Percentiles rank a stretch among this genome's conserved stretches.
Evolutionary conservation across 371 early-diverging fungal genomes (phyloP).

Genomic region (Conidiobolus incongruus): DNA sequence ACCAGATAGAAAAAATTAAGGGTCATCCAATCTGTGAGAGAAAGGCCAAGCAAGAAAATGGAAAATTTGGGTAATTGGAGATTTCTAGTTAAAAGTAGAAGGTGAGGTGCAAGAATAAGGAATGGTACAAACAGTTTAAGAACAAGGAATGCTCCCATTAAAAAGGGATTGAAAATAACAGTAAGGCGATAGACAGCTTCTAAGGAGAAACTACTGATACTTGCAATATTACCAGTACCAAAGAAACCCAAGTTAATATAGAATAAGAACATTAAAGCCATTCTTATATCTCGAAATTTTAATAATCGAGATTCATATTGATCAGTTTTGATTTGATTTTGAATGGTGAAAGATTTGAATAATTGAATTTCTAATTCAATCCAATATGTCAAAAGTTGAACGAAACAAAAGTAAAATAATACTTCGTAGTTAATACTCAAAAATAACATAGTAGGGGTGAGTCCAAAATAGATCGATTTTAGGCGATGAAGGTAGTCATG

Average conservation of each 20-base stretch:
- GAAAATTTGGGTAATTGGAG: constrained; percentile 61
- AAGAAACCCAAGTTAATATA: constrained; percentile 86
- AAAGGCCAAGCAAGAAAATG: constrained; percentile 56
- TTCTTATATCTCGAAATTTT: neutral
- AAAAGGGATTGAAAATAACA: constrained; percentile 72
- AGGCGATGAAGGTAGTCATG: no score
- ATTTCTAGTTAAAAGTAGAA: constrained; percentile 45
- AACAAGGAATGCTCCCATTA: constrained; percentile 68
- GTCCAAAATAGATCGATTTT: no score
- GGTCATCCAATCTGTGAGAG: constrained; percentile 79
- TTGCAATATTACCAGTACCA: constrained; percentile 89
- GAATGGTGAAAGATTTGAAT: no score
- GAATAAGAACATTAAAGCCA: constrained; percentile 38
- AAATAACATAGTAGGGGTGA: no score
- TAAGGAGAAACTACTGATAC: constrained; percentile 62
- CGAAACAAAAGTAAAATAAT: no score
- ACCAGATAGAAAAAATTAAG: constrained; percentile 90
- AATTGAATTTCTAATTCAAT: no score
- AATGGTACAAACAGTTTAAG: constrained; percentile 82
- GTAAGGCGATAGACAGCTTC: constrained; percentile 79
- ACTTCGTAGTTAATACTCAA: no score
- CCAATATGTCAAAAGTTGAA: no score
- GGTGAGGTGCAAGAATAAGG: constrained; percentile 58
- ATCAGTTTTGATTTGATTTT: no score
- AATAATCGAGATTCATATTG: neutral